Evolutionary conservation across 345 rosid species (phyloP), one percentile per base, ranked within the genome.

Genomic region (Physaria fendleri): DNA sequence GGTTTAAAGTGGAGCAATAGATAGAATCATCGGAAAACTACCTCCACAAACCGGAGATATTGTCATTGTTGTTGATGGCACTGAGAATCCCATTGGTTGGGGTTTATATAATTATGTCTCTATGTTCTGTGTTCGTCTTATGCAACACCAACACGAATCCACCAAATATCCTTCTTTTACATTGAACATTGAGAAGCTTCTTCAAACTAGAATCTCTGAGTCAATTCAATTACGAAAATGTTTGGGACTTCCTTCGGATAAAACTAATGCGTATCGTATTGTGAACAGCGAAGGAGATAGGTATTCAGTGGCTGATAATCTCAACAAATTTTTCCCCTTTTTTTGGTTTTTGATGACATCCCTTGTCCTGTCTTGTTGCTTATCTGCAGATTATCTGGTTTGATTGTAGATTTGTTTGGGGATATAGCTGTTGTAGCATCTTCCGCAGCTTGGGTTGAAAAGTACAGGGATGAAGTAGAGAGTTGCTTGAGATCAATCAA

Each of bases 381-480:
- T 51, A 33, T 37, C 64, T 48, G 64, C 74, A 88, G 98, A 72
- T 78, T 92, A 73, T 86, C 96, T 46, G 98, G 96, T 62, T 69
- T 88, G 62, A 82, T 88, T 35, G 80, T 88, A 5, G 98, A 92
- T 68, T 76, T 88, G 48, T 88, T 88, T 66, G 93, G 98, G 77
- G 91, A 88, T 75, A 39, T 79, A 57, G 98, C 93, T 15, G 98
- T 88, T n/a, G 73, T 88, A 29, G 95, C 98, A 60, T 88, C 96
- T 16, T 92, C 96, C 49, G 96, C 96, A 64, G 95, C 96, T 68
- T 88, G 96, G 96, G 82, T 92, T 68, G 98, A 92, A 75, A 85
- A 84, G 73, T 78, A 86, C 73, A 92, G 69, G 77, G 50, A 32
- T 34, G 74, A 88, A 51, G 65, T 92, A 16, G 79, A 84, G 78